Evolutionary conservation across 2,329 filamentous ascomycete species (phyloP).

Genomic region (Verticillium albo-atrum): DNA sequence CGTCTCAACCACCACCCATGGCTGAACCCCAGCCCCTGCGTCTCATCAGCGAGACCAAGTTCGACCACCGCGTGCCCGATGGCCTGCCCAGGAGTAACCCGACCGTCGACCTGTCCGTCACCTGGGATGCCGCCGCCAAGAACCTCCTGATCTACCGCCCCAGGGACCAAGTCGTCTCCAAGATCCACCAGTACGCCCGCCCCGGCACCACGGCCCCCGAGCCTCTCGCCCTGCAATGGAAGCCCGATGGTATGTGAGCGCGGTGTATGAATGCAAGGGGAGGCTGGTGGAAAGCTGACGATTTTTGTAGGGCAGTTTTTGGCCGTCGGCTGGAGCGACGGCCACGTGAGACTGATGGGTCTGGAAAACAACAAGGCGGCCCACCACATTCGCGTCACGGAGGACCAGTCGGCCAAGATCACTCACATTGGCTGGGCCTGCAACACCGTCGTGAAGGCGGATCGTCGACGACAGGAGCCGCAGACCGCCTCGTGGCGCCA

Average conservation of each 20-base stretch:
- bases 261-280: not conserved
- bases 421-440: constrained; percentile 51
- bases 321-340: constrained; percentile 80
- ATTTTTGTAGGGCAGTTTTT: constrained; percentile 63
- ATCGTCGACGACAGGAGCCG: constrained; percentile 7
- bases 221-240: constrained; percentile 56
- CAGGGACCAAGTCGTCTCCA: constrained; percentile 63
- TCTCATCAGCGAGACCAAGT: constrained; percentile 52
- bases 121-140: constrained; percentile 61
- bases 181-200: constrained; percentile 39
- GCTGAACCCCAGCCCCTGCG: constrained; percentile 30
- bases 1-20: constrained; percentile 7
- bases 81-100: constrained; percentile 72
- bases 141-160: constrained; percentile 74
- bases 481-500: constrained; percentile 21
- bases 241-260: constrained; percentile 55
- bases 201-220: constrained; percentile 35
- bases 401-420: constrained; percentile 36
- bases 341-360: constrained; percentile 70
- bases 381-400: constrained; percentile 60
- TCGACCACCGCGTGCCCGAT: constrained; percentile 49
- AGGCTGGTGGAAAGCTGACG: not conserved
- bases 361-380: constrained; percentile 78
- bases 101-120: constrained; percentile 76
- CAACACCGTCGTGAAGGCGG: constrained; percentile 32